These are phyloP conservation scores for Letharia columbiana DNA, from an alignment of 495 filamentous ascomycete genomes.

Conservation along the genomic window DNA sequence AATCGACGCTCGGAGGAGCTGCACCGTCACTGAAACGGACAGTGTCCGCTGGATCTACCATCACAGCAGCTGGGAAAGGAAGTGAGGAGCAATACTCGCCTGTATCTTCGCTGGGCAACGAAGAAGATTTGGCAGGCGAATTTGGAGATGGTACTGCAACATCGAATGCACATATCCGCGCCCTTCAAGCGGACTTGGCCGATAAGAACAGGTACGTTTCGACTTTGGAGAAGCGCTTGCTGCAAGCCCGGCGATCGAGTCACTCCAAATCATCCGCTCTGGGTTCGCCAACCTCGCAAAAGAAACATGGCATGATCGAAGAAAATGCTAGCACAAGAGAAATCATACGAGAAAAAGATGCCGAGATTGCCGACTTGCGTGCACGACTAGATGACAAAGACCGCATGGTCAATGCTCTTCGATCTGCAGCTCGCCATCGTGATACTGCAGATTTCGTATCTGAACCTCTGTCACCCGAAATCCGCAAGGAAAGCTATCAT, in stretches of 20 bases:
- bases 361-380: conserved; percentile 84
- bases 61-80: conserved; percentile 45
- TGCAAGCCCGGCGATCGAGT: conserved; percentile 86
- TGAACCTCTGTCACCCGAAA: conserved; percentile 34
- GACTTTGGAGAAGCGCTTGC: conserved; percentile 81
- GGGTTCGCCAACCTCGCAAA: conserved; percentile 44
- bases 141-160: conserved; percentile 83
- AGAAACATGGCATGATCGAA: conserved; percentile 48
- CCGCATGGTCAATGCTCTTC: conserved; percentile 79
- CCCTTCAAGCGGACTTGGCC: conserved; percentile 82
- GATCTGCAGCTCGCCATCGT: conserved; percentile 77
- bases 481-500: conserved; percentile 29
- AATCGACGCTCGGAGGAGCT: conserved; percentile 52
- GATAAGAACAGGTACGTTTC: conserved; percentile 96
- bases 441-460: conserved; percentile 65
- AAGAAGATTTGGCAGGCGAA: conserved; percentile 68
- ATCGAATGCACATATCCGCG: conserved; percentile 68
- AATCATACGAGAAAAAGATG: conserved; percentile 78
- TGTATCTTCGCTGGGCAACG: conserved; percentile 36
- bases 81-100: conserved; percentile 32
- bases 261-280: conserved; percentile 75
- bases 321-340: conserved; percentile 60
- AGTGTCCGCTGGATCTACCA: conserved; percentile 55
- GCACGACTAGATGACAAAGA: conserved; percentile 93
- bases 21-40: conserved; percentile 50